A percentile compares a stretch with the other conserved stretches of the same genome.
Conservation (phyloP, 2,329 filamentous ascomycete species). For the Hypoxylon sp. region DNA sequence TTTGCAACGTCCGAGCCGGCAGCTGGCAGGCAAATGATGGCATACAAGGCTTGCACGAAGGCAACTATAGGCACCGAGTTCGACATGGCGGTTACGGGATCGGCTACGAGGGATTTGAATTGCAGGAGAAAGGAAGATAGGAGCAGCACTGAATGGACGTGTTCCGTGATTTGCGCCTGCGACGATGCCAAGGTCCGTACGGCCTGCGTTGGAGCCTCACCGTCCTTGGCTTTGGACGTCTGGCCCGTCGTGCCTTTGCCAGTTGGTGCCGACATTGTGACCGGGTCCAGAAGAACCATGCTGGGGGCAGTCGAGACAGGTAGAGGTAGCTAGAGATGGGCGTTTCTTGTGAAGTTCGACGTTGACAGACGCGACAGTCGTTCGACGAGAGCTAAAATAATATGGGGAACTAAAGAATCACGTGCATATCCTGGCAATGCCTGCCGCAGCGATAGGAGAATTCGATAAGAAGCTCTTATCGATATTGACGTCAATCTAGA, state of each 20-base stretch:
- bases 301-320: not conserved
- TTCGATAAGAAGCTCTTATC: not conserved
- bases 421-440: not conserved
- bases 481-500: not conserved
- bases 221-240: conserved; percentile 42
- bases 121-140: conserved; percentile 68
- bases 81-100: conserved; percentile 72
- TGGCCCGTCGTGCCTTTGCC: conserved; percentile 42
- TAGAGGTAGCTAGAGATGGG: not conserved
- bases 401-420: not conserved
- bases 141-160: conserved; percentile 73
- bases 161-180: conserved; percentile 60
- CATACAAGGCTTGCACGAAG: conserved; percentile 69
- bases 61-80: conserved; percentile 68
- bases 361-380: not conserved
- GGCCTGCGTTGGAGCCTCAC: conserved; percentile 45
- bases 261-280: conserved; percentile 51
- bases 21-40: conserved; percentile 68
- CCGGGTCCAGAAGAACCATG: conserved; percentile 48
- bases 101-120: conserved; percentile 72
- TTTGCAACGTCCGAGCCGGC: conserved; percentile 58
- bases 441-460: not conserved
- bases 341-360: not conserved
- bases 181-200: conserved; percentile 50
- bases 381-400: not conserved